Conservation (phyloP, 441 rosid genomes). For the Theobroma grandiflorum region DNA sequence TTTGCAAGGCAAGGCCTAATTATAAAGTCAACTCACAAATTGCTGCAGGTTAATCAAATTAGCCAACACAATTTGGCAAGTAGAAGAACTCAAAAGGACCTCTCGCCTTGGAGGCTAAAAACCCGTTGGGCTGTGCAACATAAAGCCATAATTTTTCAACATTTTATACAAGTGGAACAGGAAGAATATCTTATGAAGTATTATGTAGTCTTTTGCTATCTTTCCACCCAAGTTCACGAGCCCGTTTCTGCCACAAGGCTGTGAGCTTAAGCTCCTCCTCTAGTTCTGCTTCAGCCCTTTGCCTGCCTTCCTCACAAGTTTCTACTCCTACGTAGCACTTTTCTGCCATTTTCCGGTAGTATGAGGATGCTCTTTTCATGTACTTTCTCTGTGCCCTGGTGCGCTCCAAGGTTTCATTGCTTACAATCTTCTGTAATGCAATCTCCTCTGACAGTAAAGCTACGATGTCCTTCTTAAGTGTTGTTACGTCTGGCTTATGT, state of each 20-base stretch:
- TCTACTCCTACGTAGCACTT: constrained; percentile 62
- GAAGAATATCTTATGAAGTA: no score
- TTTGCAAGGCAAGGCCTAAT: no score
- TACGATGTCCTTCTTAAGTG: constrained; percentile 48
- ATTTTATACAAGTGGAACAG: no score
- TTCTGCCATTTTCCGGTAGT: constrained; percentile 61
- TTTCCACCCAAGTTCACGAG: constrained; percentile 58
- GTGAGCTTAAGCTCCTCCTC: constrained; percentile 48
- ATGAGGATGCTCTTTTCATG: constrained; percentile 47
- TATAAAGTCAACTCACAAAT: no score
- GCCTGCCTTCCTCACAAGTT: constrained; percentile 64
- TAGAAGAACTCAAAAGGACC: no score
- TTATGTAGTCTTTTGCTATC: not conserved
- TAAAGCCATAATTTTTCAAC: no score
- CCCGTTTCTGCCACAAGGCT: constrained; percentile 59
- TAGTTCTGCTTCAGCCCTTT: constrained; percentile 52
- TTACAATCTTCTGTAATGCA: constrained; percentile 45
- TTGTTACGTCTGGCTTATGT: constrained; percentile 45
- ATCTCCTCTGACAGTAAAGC: constrained; percentile 58
- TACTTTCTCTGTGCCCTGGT: constrained; percentile 33
- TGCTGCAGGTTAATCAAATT: no score
- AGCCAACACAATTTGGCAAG: no score
- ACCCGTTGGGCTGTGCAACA: no score
- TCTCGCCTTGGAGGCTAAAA: no score
- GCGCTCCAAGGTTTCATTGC: constrained; percentile 45